Conservation (phyloP, 208 protist genomes). For the Trypanosoma congolense region DNA sequence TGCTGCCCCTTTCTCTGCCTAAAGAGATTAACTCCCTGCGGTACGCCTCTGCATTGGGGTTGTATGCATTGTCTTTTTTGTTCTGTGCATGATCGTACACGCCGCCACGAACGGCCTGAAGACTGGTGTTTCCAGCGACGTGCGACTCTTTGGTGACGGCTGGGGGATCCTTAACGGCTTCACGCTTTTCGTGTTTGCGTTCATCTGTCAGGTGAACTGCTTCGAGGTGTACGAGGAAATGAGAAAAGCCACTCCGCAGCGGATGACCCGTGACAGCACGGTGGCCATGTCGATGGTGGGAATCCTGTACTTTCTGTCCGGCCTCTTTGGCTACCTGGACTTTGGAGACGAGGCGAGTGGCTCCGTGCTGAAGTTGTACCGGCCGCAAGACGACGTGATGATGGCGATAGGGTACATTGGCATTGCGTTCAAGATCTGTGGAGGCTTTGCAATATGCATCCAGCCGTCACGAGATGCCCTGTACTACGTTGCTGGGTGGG, state of each 20-base stretch:
- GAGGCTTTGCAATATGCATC: constrained; percentile 74
- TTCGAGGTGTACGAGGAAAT: constrained; percentile 80
- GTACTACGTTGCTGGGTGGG: constrained; percentile 56
- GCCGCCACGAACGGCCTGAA: constrained; percentile 35
- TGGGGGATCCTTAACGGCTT: constrained; percentile 53
- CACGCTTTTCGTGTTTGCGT: constrained; percentile 74
- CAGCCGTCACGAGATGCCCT: constrained; percentile 62
- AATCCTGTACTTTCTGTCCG: constrained; percentile 60
- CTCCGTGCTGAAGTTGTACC: constrained; percentile 62
- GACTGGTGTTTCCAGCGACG: constrained; percentile 22
- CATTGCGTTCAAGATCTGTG: constrained; percentile 70
- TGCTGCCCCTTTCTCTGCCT: constrained; percentile 73
- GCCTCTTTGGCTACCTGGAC: constrained; percentile 79
- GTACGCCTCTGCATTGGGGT: constrained; percentile 73
- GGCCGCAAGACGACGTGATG: constrained; percentile 32
- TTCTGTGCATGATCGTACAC: constrained; percentile 72
- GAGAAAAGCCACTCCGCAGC: constrained; percentile 27
- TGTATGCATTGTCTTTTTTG: constrained; percentile 68
- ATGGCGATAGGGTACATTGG: constrained; percentile 62
- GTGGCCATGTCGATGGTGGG: constrained; percentile 49
- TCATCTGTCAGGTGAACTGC: constrained; percentile 71
- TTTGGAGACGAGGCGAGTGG: constrained; percentile 43
- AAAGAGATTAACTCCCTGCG: constrained; percentile 87
- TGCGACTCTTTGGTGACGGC: constrained; percentile 37
- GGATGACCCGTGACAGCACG: constrained; percentile 46